Percentiles rank a stretch among this genome's conserved stretches.
phyloP scores from a whole-genome alignment of 768 basidiomycete species.

The Podaxis sp. region DNA sequence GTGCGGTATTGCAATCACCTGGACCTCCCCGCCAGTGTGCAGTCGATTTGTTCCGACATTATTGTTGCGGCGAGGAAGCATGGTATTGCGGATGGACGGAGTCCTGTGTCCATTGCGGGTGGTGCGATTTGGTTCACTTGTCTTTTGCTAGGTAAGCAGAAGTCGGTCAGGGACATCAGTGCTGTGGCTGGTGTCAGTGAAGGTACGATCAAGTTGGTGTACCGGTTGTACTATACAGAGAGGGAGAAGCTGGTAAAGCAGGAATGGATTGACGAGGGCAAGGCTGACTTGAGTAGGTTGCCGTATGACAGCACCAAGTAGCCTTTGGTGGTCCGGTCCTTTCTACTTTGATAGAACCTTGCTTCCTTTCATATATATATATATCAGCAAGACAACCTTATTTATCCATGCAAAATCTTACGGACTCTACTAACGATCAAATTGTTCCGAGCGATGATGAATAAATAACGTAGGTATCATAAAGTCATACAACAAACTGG shows the following conservation, averaged over 20 bases:
- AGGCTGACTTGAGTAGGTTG: slow-evolving; percentile 53
- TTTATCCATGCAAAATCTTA: not conserved
- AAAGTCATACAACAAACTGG: not conserved
- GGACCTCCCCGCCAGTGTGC: slow-evolving; percentile 78
- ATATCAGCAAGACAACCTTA: not conserved
- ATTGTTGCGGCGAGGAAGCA: slow-evolving; percentile 77
- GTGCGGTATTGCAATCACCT: slow-evolving; percentile 95
- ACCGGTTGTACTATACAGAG: slow-evolving; percentile 72
- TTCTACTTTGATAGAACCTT: slow-evolving; percentile 11
- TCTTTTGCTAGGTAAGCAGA: slow-evolving; percentile 71
- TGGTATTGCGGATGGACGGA: slow-evolving; percentile 91
- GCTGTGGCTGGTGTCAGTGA: slow-evolving; percentile 93
- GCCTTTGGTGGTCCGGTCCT: slow-evolving; percentile 18
- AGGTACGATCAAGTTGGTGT: slow-evolving; percentile 90
- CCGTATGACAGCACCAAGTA: slow-evolving; percentile 42
- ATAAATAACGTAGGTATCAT: not conserved
- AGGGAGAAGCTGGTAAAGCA: slow-evolving; percentile 80
- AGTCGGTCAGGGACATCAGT: slow-evolving; percentile 84
- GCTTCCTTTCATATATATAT: not conserved
- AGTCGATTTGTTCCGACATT: slow-evolving; percentile 81
- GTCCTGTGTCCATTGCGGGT: slow-evolving; percentile 97
- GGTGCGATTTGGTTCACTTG: slow-evolving; percentile 95
- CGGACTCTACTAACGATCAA: not conserved
- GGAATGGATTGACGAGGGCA: slow-evolving; percentile 83
- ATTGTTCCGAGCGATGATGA: not conserved